A percentile compares a stretch with the other conserved stretches of the same genome.
phyloP scores from a whole-genome alignment of 495 filamentous ascomycete species.

The Recurvomyces mirabilis region DNA sequence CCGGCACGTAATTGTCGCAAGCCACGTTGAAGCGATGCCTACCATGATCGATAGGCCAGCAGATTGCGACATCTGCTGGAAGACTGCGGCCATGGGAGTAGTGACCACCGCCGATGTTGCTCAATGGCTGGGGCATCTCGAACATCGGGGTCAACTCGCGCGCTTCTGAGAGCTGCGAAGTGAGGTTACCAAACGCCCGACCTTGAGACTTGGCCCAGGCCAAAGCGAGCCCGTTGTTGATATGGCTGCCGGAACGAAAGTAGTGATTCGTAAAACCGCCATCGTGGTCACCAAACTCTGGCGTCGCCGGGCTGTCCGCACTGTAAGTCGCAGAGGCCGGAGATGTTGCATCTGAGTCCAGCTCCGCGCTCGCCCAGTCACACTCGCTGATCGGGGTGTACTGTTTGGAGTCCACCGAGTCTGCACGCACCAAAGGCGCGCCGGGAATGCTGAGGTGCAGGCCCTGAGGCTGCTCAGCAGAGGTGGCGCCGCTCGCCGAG shows the following conservation, averaged over 20 bases:
- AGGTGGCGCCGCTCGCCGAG: not conserved
- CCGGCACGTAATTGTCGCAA: too few relatives aligned
- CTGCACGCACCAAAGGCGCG: not conserved
- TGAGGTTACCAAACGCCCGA: too few relatives aligned
- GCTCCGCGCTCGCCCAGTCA: slow-evolving; percentile 4
- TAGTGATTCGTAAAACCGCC: not conserved
- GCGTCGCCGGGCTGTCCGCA: not conserved
- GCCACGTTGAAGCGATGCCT: too few relatives aligned
- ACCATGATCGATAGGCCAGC: too few relatives aligned
- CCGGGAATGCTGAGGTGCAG: not conserved
- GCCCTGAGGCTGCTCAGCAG: not conserved
- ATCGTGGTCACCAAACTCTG: not conserved
- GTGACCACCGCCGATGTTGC: too few relatives aligned
- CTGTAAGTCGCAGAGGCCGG: not conserved
- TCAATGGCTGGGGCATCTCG: too few relatives aligned
- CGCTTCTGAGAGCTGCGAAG: too few relatives aligned
- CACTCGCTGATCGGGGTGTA: slow-evolving; percentile 4
- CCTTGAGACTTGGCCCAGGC: not conserved
- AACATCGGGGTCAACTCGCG: too few relatives aligned
- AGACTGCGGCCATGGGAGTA: too few relatives aligned
- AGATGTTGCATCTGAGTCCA: slow-evolving; percentile 6
- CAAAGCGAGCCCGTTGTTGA: slow-evolving; percentile 1
- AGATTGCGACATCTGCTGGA: too few relatives aligned
- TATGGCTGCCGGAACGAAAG: not conserved
- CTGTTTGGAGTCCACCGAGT: not conserved